Conservation (phyloP, 148 eudicot genomes). For the Silene latifolia region DNA sequence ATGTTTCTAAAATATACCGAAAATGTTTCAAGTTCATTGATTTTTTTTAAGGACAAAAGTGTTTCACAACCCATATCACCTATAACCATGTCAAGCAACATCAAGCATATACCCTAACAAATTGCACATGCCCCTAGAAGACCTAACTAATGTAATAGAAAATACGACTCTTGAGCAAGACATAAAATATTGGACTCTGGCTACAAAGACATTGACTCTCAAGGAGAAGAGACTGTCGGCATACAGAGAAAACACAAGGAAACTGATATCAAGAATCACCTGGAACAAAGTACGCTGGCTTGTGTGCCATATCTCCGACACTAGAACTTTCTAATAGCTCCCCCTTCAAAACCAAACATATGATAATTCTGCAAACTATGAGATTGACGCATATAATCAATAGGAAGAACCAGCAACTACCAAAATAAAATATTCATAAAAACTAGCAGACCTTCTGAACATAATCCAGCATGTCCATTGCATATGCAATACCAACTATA, state of each 20-base stretch:
- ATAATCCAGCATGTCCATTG: constrained; percentile 94
- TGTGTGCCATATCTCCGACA: constrained; percentile 94
- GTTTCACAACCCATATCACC: background rate
- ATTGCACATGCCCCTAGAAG: background rate
- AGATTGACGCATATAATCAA: constrained; percentile 37
- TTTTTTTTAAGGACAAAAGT: background rate
- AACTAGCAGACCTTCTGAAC: constrained; percentile 66
- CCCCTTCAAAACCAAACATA: constrained; percentile 80
- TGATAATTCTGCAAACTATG: constrained; percentile 48
- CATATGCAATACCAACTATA: constrained; percentile 96
- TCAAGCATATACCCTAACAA: background rate
- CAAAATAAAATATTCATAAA: constrained; percentile 7
- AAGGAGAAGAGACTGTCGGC: background rate
- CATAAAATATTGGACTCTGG: background rate
- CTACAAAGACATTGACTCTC: background rate
- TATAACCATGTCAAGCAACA: background rate
- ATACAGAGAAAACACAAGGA: background rate
- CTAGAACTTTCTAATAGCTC: constrained; percentile 73
- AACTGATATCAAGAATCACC: constrained; percentile 41
- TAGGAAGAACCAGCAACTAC: constrained; percentile 13
- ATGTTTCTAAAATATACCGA: no score
- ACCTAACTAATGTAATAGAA: background rate
- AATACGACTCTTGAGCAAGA: background rate
- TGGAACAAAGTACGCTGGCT: constrained; percentile 97
- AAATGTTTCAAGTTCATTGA: no score